These are phyloP conservation scores for Trichoderma sp. DNA, from an alignment of 2,329 filamentous ascomycete genomes.

Conservation along the genomic window DNA sequence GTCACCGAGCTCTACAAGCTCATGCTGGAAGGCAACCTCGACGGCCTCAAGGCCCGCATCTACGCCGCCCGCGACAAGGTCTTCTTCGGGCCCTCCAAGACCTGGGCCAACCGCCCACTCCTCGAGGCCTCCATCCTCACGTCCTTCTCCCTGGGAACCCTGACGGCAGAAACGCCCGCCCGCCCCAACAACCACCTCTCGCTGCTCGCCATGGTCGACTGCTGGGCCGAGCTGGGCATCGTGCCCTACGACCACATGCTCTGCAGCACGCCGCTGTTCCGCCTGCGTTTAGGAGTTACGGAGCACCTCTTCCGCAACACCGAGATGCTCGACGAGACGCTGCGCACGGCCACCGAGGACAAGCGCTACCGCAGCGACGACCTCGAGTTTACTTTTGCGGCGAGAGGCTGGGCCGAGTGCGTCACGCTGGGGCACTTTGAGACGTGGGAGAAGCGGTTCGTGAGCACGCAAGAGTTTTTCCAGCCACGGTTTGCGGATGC, in stretches of 20 bases:
- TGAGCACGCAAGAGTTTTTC: slow-evolving; percentile 89
- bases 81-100: slow-evolving; percentile 66
- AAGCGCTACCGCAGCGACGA: slow-evolving; percentile 93
- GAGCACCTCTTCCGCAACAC: slow-evolving; percentile 91
- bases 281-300: slow-evolving; percentile 94
- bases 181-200: slow-evolving; percentile 93
- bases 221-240: slow-evolving; percentile 92
- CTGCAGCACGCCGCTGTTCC: slow-evolving; percentile 95
- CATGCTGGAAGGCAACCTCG: slow-evolving; percentile 83
- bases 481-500: slow-evolving; percentile 87
- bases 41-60: slow-evolving; percentile 75
- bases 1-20: slow-evolving; percentile 96
- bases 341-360: slow-evolving; percentile 85
- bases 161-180: slow-evolving; percentile 53
- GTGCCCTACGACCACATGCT: slow-evolving; percentile 99
- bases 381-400: slow-evolving; percentile 96
- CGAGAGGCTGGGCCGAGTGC: slow-evolving; percentile 92
- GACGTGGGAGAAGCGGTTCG: slow-evolving; percentile 88
- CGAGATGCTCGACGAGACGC: slow-evolving; percentile 77
- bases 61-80: slow-evolving; percentile 68
- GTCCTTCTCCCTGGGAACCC: slow-evolving; percentile 80
- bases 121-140: slow-evolving; percentile 85
- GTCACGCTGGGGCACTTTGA: slow-evolving; percentile 91
- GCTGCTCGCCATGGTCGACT: slow-evolving; percentile 95
- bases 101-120: slow-evolving; percentile 67